A percentile compares a stretch with the other conserved stretches of the same genome.
These are phyloP conservation scores for Peniophora sp. DNA, from an alignment of 1,284 basidiomycete species.

Conservation along the genomic window DNA sequence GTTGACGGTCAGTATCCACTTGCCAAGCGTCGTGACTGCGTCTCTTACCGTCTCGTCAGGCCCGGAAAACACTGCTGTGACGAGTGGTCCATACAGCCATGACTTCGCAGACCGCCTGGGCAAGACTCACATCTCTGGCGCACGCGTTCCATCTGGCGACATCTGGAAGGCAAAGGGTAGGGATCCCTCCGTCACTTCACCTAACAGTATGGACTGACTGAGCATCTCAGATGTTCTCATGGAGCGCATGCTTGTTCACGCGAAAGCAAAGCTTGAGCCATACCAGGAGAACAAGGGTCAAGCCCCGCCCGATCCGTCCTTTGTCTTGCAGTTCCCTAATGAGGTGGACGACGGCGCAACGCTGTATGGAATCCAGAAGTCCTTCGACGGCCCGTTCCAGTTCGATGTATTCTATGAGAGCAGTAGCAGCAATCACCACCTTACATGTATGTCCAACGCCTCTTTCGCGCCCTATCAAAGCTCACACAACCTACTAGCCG, in stretches of 20 bases:
- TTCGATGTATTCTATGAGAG: constrained; percentile 86
- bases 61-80: constrained; percentile 48
- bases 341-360: constrained; percentile 76
- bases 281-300: constrained; percentile 44
- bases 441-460: constrained; percentile 44
- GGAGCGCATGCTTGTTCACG: constrained; percentile 52
- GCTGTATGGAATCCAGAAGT: constrained; percentile 81
- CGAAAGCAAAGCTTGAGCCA: constrained; percentile 44
- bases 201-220: constrained; percentile 3
- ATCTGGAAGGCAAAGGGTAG: constrained; percentile 84
- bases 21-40: not conserved
- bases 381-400: constrained; percentile 75
- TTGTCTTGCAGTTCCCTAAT: constrained; percentile 44
- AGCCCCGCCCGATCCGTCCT: constrained; percentile 67
- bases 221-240: constrained; percentile 56
- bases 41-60: constrained; percentile 26
- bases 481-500: constrained; percentile 30
- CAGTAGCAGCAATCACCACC: constrained; percentile 47
- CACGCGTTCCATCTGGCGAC: constrained; percentile 52
- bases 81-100: constrained; percentile 45
- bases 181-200: too few species aligned
- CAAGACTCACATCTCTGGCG: constrained; percentile 69
- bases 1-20: constrained; percentile 56
- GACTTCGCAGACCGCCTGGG: constrained; percentile 58
- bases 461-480: constrained; percentile 7